These are phyloP conservation scores for Mycena rosella DNA, from an alignment of 768 basidiomycete species.

Conservation along the genomic window DNA sequence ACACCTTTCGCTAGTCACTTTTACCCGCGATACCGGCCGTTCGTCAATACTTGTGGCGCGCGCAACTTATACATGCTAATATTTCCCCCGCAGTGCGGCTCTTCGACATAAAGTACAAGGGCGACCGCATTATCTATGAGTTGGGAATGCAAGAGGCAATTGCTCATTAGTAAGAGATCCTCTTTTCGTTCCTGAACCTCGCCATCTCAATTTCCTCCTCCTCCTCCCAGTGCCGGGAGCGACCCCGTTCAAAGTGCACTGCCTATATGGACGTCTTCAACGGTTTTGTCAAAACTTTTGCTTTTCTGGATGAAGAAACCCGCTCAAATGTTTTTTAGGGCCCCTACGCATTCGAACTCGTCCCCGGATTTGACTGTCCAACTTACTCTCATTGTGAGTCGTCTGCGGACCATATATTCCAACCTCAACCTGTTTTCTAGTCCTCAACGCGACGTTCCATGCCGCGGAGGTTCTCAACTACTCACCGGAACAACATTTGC, in stretches of 20 bases:
- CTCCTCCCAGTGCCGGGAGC: slow-evolving; percentile 53
- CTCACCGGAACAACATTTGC: slow-evolving; percentile 62
- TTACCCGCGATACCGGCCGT: slow-evolving; percentile 65
- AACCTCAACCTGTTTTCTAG: background rate
- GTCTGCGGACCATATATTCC: background rate
- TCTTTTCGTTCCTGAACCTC: background rate
- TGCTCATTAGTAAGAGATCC: slow-evolving; percentile 28
- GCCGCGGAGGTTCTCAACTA: slow-evolving; percentile 53
- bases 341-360: slow-evolving; percentile 58
- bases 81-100: slow-evolving; percentile 16
- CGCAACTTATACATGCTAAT: slow-evolving; percentile 48
- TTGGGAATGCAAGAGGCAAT: slow-evolving; percentile 44
- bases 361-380: slow-evolving; percentile 69
- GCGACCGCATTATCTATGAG: slow-evolving; percentile 67
- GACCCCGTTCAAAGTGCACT: slow-evolving; percentile 67
- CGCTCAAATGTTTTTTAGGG: slow-evolving; percentile 57
- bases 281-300: slow-evolving; percentile 37
- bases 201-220: background rate
- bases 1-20: slow-evolving; percentile 47
- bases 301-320: background rate
- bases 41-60: slow-evolving; percentile 41
- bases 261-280: slow-evolving; percentile 59
- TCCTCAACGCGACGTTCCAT: slow-evolving; percentile 64
- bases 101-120: slow-evolving; percentile 48
- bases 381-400: slow-evolving; percentile 56